Evolutionary conservation across 495 filamentous ascomycete genomes (phyloP).

Genomic region (Sabuloglossum arenarium): DNA sequence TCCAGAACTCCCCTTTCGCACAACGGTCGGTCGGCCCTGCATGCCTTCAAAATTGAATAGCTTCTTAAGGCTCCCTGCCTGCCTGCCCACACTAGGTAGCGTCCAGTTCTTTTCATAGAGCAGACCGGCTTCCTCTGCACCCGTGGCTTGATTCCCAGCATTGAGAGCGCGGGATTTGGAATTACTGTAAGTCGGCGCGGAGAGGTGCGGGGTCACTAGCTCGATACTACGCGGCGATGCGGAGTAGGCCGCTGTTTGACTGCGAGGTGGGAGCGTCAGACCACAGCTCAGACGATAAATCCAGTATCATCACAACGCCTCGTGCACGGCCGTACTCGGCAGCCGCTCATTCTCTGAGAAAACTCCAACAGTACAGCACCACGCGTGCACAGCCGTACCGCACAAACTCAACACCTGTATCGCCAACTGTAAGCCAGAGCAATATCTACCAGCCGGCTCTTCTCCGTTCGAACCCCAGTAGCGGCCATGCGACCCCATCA

Average conservation of each 20-base stretch:
- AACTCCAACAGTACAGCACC: neutral
- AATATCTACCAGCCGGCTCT: neutral
- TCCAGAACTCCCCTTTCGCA: neutral
- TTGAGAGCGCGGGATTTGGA: neutral
- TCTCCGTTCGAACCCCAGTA: neutral
- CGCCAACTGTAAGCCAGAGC: neutral
- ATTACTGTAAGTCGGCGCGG: neutral
- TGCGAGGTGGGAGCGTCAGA: constrained; percentile 13
- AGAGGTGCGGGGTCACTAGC: constrained; percentile 15
- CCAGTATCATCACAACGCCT: neutral
- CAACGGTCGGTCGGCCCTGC: neutral
- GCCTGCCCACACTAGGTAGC: neutral
- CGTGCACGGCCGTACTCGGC: neutral
- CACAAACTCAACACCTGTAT: neutral
- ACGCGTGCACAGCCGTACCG: neutral
- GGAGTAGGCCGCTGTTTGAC: constrained; percentile 12
- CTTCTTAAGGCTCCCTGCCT: neutral
- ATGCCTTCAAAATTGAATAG: constrained; percentile 15
- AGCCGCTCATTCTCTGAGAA: neutral
- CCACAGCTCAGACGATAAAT: constrained; percentile 4
- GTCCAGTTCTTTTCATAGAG: constrained; percentile 1
- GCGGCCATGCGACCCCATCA: neutral
- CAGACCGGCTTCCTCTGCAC: neutral
- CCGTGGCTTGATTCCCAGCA: neutral
- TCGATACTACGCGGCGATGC: constrained; percentile 17